Base-by-base conservation (phyloP, 2,329 filamentous ascomycete genomes). In the Penicillium decumbens region DNA sequence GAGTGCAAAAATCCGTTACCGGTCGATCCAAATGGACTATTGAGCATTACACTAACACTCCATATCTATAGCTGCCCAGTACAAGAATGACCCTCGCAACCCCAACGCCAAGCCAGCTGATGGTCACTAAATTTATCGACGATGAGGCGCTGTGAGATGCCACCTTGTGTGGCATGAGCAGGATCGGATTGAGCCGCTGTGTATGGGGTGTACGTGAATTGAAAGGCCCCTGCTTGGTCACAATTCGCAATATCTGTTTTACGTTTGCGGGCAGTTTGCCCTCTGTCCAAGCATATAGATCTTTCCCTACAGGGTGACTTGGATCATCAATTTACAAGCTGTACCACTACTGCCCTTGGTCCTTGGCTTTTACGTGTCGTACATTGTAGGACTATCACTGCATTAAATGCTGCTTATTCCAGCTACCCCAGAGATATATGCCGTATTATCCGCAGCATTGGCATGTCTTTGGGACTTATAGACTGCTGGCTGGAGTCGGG, bases 41-140 rank as follows among this genome's bases (percentile, higher is more conserved):
- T 13, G 35, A 20, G 20, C 33, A 12, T 20, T 5, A 20, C 15
- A 49, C 63, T 66, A 58, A 67, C 55, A 39, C 43, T 51, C 45
- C 6, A 40, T 40, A 47, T 40, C 35, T 49, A 24, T 43, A 97
- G 92, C 84, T 78, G 88, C 88, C 65, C 89, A 97, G 79, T 96
- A 82, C 83, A 95, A 91, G 85, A 95, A 95, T 80, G 92, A 97
- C 77, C 89, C 91, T 61, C 85, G 91, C 75, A 96, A 96, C 65
- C 73, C 73, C 53, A 71, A 74, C 60, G 63, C 63, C 38, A 67
- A 71, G 63, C 57, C 60, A 42, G 42, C 52, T 55, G 69, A 70
- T 39, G 52, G 47, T 27, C 69, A 72, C 61, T 72, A 69, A 63
- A 62, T 56, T 53, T 23, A 44, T 51, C 47, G 43, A 50, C 53